These are phyloP conservation scores for Xylaria sp. DNA, from an alignment of 2,329 filamentous ascomycete species.

Conservation along the genomic window DNA sequence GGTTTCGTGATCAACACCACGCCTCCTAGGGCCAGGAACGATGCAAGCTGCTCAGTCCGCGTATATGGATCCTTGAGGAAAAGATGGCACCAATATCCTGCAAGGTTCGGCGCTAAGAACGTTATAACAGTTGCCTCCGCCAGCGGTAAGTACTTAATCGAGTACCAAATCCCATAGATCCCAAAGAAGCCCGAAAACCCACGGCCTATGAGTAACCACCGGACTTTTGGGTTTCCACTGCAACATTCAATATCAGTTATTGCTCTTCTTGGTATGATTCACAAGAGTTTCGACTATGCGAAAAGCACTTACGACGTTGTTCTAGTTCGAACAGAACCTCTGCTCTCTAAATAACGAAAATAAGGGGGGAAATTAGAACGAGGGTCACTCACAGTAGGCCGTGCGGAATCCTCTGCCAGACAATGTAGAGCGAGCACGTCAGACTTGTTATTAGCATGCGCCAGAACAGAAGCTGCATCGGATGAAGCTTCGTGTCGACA, in stretches of 20 bases:
- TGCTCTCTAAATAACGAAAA: not conserved
- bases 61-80: conserved; percentile 81
- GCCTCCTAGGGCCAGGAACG: conserved; percentile 77
- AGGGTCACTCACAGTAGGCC: conserved; percentile 64
- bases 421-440: conserved; percentile 77
- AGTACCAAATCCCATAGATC: conserved; percentile 78
- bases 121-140: conserved; percentile 91
- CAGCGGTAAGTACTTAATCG: conserved; percentile 62
- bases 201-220: conserved; percentile 71
- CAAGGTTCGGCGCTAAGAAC: conserved; percentile 82
- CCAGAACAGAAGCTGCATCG: conserved; percentile 84
- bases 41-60: conserved; percentile 78
- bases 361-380: not conserved
- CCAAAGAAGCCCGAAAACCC: conserved; percentile 80
- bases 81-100: conserved; percentile 82
- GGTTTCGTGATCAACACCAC: conserved; percentile 87
- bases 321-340: not conserved
- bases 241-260: not conserved
- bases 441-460: conserved; percentile 80
- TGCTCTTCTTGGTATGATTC: not conserved
- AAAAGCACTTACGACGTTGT: not conserved
- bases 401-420: conserved; percentile 53
- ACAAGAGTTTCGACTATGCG: not conserved
- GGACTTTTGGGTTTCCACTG: conserved; percentile 69
- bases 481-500: conserved; percentile 69